These are phyloP conservation scores for Saccharomycopsis amapae DNA, from an alignment of 805 yeast species.

Conservation along the genomic window DNA sequence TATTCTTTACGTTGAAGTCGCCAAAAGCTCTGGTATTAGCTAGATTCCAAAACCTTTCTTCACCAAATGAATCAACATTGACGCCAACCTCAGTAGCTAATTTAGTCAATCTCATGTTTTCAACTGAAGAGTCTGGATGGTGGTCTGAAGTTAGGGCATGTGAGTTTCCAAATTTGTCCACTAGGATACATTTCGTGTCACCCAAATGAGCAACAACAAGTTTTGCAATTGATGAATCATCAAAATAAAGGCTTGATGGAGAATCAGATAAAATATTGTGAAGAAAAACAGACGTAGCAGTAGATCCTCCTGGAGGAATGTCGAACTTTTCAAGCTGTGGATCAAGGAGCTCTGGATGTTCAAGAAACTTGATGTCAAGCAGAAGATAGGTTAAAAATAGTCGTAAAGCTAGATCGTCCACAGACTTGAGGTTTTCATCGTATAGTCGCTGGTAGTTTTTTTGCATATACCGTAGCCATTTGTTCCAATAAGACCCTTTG, in stretches of 20 bases:
- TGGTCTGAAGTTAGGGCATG: slow-evolving; percentile 73
- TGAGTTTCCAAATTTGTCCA: slow-evolving; percentile 75
- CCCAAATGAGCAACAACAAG: slow-evolving; percentile 86
- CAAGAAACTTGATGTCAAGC: slow-evolving; percentile 57
- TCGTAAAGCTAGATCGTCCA: slow-evolving; percentile 54
- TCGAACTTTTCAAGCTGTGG: slow-evolving; percentile 22
- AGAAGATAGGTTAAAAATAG: slow-evolving; percentile 57
- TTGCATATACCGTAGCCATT: slow-evolving; percentile 50
- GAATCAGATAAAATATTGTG: slow-evolving; percentile 36
- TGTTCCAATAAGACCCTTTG: slow-evolving; percentile 75
- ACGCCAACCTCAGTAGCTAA: slow-evolving; percentile 58
- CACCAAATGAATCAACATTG: slow-evolving; percentile 76
- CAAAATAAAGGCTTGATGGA: slow-evolving; percentile 34
- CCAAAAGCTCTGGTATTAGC: slow-evolving; percentile 96
- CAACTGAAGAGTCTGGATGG: slow-evolving; percentile 80
- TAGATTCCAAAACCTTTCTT: slow-evolving; percentile 66
- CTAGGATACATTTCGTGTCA: slow-evolving; percentile 81
- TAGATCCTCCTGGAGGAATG: slow-evolving; percentile 49
- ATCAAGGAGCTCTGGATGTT: slow-evolving; percentile 22
- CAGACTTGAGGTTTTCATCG: slow-evolving; percentile 23
- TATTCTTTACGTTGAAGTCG: slow-evolving; percentile 68
- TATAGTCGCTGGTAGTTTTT: slow-evolving; percentile 31
- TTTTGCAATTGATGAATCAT: slow-evolving; percentile 56
- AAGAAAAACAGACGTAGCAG: slow-evolving; percentile 60
- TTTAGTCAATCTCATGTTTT: slow-evolving; percentile 61